Conservation (phyloP, 257 asterid species). For the Salvia hispanica region DNA sequence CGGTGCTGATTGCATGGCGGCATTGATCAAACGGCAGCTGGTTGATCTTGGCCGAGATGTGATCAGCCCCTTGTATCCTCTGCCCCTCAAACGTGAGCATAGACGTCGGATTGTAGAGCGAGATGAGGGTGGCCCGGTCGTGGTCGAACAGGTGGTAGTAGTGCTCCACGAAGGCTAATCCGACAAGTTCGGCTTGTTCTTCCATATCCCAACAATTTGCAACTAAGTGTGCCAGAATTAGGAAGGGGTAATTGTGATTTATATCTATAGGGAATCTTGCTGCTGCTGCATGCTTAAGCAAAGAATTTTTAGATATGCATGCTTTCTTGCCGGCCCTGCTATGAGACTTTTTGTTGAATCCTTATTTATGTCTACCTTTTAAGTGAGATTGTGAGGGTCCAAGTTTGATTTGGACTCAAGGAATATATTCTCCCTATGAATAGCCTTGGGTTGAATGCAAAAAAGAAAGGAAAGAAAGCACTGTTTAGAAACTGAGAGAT, state of each 20-base stretch:
- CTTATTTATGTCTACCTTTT: not conserved
- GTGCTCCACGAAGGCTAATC: constrained; percentile 55
- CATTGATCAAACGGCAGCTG: constrained; percentile 58
- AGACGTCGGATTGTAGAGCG: constrained; percentile 52
- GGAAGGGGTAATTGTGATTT: not conserved
- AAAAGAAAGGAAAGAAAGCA: not conserved
- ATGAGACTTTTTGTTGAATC: not conserved
- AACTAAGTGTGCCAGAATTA: not conserved
- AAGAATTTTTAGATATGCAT: constrained; percentile 25
- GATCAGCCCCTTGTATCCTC: constrained; percentile 41
- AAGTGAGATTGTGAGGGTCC: not conserved
- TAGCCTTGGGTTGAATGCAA: not conserved
- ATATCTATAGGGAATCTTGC: constrained; percentile 34
- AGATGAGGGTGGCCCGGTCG: constrained; percentile 38
- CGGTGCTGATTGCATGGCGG: constrained; percentile 53
- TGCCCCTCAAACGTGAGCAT: constrained; percentile 64
- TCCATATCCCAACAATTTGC: constrained; percentile 34
- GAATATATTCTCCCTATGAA: constrained; percentile 1
- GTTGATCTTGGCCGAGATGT: constrained; percentile 47
- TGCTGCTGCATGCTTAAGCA: constrained; percentile 53
- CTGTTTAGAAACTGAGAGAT: not conserved
- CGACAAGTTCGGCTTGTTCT: constrained; percentile 46
- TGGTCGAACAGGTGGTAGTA: constrained; percentile 50
- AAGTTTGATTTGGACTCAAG: not conserved
- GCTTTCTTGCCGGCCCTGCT: not conserved